Evolutionary conservation across 1,139 yeast genomes (phyloP), one percentile per base, ranked within the genome.

Genomic region (Magnusiomyces paraingens): DNA sequence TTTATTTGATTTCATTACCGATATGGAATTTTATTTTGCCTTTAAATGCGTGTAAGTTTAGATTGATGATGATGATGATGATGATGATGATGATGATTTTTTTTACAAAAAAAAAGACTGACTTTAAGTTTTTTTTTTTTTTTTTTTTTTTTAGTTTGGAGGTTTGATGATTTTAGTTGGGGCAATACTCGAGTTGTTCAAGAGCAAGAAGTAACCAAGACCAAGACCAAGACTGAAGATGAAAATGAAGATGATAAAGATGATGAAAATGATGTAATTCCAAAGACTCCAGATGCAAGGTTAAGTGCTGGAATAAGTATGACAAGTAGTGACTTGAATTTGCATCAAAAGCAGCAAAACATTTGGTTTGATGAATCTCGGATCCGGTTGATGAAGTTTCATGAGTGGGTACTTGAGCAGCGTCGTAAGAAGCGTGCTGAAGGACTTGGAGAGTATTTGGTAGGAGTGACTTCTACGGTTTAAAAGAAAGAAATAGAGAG

Each of bases 151-250:
- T 29, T 47, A 48, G 50, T 55, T 61, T 90, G 97, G 97, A 89
- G 88, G 67, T 89, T 90, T 70, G 97, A 90, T 71, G 96, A 90
- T 69, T 90, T 90, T 69, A 82, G 91, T 67, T 90, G 97, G 97
- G 96, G 96, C 65, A 95, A 86, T 62, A 89, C 96, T 1, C 79
- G 96, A 74, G 78, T 83, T 22, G 80, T 87, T 52, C 80, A 79
- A 29, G 89, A 86, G 39, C 87, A 78, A 5, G 55, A 51, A 47
- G n/a, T n/a, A n/a, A n/a, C n/a, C n/a, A n/a, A n/a, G n/a, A n/a
- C n/a, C n/a, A 64, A 40, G n/a, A 26, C 20, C 26, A 38, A 26
- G 10, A 35, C 43, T 21, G 51, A 21, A 22, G 20, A 44, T 36
- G 48, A 35, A 2, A 35, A 49, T 22, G 45, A 35, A 6, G 47